phyloP scores from a whole-genome alignment of 495 filamentous ascomycete species.

The Penicillium arizonense region DNA sequence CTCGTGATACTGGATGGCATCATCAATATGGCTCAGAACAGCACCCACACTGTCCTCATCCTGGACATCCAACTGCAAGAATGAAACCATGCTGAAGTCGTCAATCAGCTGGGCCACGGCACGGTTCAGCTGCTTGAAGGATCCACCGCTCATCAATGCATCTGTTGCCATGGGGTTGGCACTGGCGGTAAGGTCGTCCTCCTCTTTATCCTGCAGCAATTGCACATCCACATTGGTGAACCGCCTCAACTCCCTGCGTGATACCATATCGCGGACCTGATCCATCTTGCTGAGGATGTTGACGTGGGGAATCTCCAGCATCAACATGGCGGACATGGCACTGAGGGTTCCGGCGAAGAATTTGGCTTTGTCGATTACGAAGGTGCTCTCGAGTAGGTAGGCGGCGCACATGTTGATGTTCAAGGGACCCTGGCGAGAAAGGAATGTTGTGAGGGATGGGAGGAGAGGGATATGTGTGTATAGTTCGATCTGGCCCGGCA shows the following conservation, averaged over 20 bases:
- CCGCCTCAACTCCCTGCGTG: constrained; percentile 77
- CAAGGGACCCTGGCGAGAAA: constrained; percentile 74
- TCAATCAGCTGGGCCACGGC: constrained; percentile 90
- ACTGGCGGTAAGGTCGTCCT: constrained; percentile 33
- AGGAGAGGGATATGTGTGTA: constrained; percentile 96
- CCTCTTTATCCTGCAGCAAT: constrained; percentile 67
- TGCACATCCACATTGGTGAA: constrained; percentile 82
- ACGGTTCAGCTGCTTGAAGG: constrained; percentile 74
- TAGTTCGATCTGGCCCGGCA: constrained; percentile 98
- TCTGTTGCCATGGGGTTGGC: constrained; percentile 58
- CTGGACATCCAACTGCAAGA: constrained; percentile 82
- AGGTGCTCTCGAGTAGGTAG: constrained; percentile 92
- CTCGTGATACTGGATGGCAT: constrained; percentile 93
- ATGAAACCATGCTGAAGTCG: constrained; percentile 97
- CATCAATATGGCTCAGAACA: constrained; percentile 95
- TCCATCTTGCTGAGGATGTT: constrained; percentile 98
- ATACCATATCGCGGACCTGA: constrained; percentile 78
- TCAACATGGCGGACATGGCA: constrained; percentile 98
- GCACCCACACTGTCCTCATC: constrained; percentile 90
- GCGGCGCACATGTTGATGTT: constrained; percentile 92
- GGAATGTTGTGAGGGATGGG: constrained; percentile 77
- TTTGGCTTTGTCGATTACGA: constrained; percentile 91
- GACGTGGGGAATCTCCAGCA: constrained; percentile 93
- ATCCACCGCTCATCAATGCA: constrained; percentile 72
- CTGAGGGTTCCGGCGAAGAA: constrained; percentile 94